Conservation (phyloP, 2,329 filamentous ascomycete species). For the Ophiostoma himal-ulmi region DNA sequence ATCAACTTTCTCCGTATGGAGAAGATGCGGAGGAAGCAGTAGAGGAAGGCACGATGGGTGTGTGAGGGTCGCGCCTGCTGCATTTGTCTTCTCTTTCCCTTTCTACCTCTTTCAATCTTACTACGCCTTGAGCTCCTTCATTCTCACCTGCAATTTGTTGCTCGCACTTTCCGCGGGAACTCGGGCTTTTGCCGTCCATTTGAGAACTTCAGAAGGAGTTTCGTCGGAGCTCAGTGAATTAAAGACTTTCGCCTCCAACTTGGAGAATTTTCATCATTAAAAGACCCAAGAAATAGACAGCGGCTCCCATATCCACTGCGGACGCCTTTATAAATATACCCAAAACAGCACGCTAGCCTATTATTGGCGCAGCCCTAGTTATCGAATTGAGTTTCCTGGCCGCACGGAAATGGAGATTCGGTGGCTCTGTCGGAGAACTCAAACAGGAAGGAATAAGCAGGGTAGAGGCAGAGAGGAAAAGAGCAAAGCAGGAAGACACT, state of each 20-base stretch:
- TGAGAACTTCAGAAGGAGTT: neutral
- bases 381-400: conserved; percentile 18
- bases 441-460: neutral
- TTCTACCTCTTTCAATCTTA: neutral
- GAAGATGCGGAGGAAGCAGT: conserved; percentile 1
- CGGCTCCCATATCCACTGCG: conserved; percentile 3
- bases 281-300: neutral
- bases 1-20: neutral
- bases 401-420: conserved; percentile 7
- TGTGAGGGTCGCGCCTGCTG: neutral
- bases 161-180: conserved; percentile 13
- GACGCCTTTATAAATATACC: conserved; percentile 16
- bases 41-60: neutral
- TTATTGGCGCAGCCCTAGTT: conserved; percentile 21
- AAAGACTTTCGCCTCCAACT: neutral
- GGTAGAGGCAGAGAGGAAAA: neutral
- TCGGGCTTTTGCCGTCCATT: neutral
- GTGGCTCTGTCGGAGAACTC: neutral
- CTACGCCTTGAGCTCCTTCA: neutral
- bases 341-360: conserved; percentile 14
- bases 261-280: neutral
- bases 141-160: neutral
- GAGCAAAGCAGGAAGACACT: neutral
- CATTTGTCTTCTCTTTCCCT: neutral
- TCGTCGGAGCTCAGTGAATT: neutral